phyloP scores from a whole-genome alignment of 2,329 filamentous ascomycete genomes.

The Monosporascus sp. region DNA sequence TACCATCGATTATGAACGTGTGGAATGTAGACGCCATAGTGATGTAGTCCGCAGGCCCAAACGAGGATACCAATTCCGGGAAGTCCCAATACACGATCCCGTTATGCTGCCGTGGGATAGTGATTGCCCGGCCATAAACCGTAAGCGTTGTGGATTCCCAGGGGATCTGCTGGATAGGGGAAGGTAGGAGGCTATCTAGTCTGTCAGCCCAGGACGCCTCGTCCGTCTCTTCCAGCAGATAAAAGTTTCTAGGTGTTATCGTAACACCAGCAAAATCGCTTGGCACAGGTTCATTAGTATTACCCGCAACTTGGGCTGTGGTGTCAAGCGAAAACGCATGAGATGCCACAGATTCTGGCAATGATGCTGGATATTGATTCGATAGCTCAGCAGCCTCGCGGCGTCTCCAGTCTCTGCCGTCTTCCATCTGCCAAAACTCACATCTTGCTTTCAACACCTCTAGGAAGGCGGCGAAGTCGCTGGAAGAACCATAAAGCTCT shows the following conservation, averaged over 20 bases:
- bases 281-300: constrained; percentile 1
- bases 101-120: constrained; percentile 50
- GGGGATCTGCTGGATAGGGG: constrained; percentile 8
- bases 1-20: constrained; percentile 66
- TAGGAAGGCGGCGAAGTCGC: constrained; percentile 71
- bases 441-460: constrained; percentile 72
- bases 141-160: constrained; percentile 41
- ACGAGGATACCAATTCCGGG: constrained; percentile 57
- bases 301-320: not conserved
- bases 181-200: constrained; percentile 6
- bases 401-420: constrained; percentile 64
- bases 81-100: constrained; percentile 64
- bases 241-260: constrained; percentile 23
- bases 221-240: constrained; percentile 17
- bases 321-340: not conserved
- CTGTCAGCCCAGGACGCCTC: constrained; percentile 22
- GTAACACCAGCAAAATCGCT: constrained; percentile 4
- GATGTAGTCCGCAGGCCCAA: constrained; percentile 79
- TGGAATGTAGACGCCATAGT: constrained; percentile 75
- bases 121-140: constrained; percentile 60
- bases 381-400: constrained; percentile 39
- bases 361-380: constrained; percentile 5
- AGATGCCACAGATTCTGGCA: constrained; percentile 4
- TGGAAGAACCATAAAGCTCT: constrained; percentile 53
- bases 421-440: constrained; percentile 81